phyloP scores from a whole-genome alignment of 805 yeast genomes.

The Kluyveromyces aestuarii region DNA sequence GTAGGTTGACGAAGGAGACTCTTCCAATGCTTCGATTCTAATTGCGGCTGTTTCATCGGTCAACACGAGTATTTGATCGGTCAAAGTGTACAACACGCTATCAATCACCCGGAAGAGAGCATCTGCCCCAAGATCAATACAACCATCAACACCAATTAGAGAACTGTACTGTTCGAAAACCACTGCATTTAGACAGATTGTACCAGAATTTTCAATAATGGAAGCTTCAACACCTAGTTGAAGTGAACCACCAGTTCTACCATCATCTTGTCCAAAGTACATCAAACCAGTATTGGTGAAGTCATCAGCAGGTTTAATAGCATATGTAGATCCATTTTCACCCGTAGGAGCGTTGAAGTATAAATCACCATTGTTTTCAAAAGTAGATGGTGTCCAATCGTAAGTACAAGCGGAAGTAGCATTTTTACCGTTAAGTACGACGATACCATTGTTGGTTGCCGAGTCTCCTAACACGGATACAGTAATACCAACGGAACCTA shows the following conservation, averaged over 20 bases:
- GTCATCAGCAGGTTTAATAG: constrained; percentile 4
- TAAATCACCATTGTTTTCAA: constrained; percentile 8
- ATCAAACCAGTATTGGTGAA: constrained; percentile 8
- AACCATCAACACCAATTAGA: constrained; percentile 8
- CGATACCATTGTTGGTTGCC: constrained; percentile 7
- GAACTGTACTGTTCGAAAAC: constrained; percentile 3
- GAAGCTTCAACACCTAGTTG: constrained; percentile 3
- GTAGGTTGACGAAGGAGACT: constrained; percentile 3
- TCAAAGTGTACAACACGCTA: background rate
- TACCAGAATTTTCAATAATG: constrained; percentile 9
- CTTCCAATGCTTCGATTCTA: constrained; percentile 6
- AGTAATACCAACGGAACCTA: constrained; percentile 3
- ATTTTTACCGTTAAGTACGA: constrained; percentile 9
- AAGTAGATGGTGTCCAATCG: constrained; percentile 5
- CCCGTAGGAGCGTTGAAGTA: constrained; percentile 6
- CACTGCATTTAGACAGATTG: constrained; percentile 7
- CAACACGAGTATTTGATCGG: constrained; percentile 8
- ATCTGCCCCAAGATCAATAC: constrained; percentile 9
- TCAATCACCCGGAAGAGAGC: constrained; percentile 4
- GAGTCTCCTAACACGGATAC: constrained; percentile 4
- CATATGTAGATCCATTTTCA: constrained; percentile 3
- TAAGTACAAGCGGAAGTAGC: constrained; percentile 4
- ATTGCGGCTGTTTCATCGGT: constrained; percentile 5
- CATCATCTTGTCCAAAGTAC: constrained; percentile 4
- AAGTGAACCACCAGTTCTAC: constrained; percentile 3